phyloP scores from a whole-genome alignment of 2,329 filamentous ascomycete genomes.

The Raffaelea arxii region DNA sequence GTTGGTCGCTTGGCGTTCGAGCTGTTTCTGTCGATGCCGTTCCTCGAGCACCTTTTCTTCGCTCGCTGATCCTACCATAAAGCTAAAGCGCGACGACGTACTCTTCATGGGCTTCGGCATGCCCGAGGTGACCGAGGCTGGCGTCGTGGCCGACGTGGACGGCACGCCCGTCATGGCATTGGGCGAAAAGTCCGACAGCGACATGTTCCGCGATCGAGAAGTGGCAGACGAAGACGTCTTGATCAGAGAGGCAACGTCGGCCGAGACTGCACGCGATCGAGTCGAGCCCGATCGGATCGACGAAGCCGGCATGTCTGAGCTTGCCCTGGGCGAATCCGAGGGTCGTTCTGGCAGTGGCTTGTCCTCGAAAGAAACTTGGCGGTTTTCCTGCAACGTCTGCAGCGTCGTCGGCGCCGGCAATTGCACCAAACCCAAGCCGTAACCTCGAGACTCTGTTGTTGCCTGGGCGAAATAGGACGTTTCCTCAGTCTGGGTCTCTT shows the following conservation, averaged over 20 bases:
- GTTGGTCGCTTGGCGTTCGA: conserved; percentile 44
- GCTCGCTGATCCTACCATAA: conserved; percentile 62
- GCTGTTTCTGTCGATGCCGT: conserved; percentile 56
- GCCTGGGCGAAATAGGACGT: background rate
- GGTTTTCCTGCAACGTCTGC: conserved; percentile 11
- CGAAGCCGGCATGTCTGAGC: conserved; percentile 18
- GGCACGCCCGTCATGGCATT: conserved; percentile 23
- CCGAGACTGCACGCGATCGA: conserved; percentile 21
- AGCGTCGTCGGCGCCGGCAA: conserved; percentile 4
- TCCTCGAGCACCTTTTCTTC: conserved; percentile 64
- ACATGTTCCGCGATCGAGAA: conserved; percentile 41
- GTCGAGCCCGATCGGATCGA: conserved; percentile 22
- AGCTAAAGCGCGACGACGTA: conserved; percentile 71
- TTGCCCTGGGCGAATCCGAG: conserved; percentile 23
- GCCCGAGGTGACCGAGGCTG: conserved; percentile 26
- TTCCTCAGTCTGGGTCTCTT: too few relatives aligned
- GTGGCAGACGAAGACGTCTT: conserved; percentile 25
- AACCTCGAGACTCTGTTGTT: background rate
- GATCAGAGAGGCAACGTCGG: conserved; percentile 15
- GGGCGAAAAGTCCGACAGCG: conserved; percentile 37
- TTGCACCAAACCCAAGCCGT: background rate
- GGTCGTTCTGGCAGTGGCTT: conserved; percentile 14
- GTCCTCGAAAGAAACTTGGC: conserved; percentile 12
- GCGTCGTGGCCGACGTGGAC: conserved; percentile 5
- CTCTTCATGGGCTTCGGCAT: conserved; percentile 61